A percentile compares a stretch with the other conserved stretches of the same genome.
These are phyloP conservation scores for Paramecium caudatum DNA, from an alignment of 73 alveolate genomes.

Conservation along the genomic window DNA sequence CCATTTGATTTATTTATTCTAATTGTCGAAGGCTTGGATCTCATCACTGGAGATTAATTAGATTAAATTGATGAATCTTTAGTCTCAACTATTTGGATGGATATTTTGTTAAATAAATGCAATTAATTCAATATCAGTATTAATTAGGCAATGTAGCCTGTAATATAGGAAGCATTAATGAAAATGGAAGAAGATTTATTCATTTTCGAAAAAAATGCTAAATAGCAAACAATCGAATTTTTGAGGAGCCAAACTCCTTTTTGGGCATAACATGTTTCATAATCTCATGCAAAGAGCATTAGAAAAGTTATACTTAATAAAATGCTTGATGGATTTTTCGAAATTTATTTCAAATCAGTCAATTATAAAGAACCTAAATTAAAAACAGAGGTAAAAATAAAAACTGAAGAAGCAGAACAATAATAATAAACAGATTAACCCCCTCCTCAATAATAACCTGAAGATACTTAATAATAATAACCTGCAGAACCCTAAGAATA, in stretches of 20 bases:
- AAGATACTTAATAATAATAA: background rate
- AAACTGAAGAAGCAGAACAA: slow-evolving; percentile 41
- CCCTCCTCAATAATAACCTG: background rate
- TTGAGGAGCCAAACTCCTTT: background rate
- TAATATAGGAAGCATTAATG: background rate
- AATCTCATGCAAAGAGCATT: background rate
- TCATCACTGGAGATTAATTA: slow-evolving; percentile 46
- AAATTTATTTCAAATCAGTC: slow-evolving; percentile 51
- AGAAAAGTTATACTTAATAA: slow-evolving; percentile 40
- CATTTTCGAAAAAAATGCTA: slow-evolving; percentile 6
- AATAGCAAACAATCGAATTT: background rate
- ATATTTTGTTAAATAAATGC: slow-evolving; percentile 17
- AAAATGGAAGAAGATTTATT: slow-evolving; percentile 66
- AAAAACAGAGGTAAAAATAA: slow-evolving; percentile 39
- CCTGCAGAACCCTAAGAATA: background rate
- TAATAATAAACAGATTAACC: background rate
- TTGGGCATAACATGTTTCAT: slow-evolving; percentile 23
- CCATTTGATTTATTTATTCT: slow-evolving; percentile 36
- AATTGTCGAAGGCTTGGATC: slow-evolving; percentile 40
- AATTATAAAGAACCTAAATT: slow-evolving; percentile 40
- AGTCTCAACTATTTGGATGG: slow-evolving; percentile 61
- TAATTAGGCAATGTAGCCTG: background rate
- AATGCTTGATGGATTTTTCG: slow-evolving; percentile 20
- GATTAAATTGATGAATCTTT: slow-evolving; percentile 48
- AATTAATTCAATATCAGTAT: background rate